These are phyloP conservation scores for Gypsophila paniculata DNA, from an alignment of 179 eudicot species.

Conservation along the genomic window DNA sequence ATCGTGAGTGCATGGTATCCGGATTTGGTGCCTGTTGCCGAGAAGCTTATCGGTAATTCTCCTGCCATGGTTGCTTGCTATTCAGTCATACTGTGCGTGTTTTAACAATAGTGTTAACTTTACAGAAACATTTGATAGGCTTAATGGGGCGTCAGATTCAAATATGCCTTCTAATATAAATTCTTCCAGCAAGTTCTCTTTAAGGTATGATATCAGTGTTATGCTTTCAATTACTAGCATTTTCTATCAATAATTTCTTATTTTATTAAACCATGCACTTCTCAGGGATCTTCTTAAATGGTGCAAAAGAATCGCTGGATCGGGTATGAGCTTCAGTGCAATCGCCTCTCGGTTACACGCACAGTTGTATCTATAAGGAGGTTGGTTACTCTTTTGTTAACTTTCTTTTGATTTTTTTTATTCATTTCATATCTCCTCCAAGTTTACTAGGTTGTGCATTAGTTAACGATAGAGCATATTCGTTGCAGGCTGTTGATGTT, in stretches of 20 bases:
- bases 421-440: neutral
- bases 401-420: neutral
- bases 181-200: slow-evolving; percentile 55
- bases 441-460: neutral
- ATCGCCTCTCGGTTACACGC: slow-evolving; percentile 41
- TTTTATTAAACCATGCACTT: slow-evolving; percentile 2
- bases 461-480: slow-evolving; percentile 3
- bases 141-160: slow-evolving; percentile 42
- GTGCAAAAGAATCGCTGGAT: slow-evolving; percentile 77
- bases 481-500: slow-evolving; percentile 77
- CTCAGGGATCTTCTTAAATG: slow-evolving; percentile 84
- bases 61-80: neutral
- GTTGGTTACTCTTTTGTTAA: slow-evolving; percentile 25
- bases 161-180: slow-evolving; percentile 30
- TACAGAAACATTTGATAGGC: slow-evolving; percentile 67
- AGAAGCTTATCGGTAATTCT: slow-evolving; percentile 57
- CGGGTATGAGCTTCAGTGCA: slow-evolving; percentile 41
- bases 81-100: slow-evolving; percentile 2
- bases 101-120: slow-evolving; percentile 2
- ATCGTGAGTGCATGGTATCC: slow-evolving; percentile 66
- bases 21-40: slow-evolving; percentile 55
- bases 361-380: slow-evolving; percentile 66
- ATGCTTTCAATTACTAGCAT: neutral
- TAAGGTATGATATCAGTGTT: slow-evolving; percentile 40
- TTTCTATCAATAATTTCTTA: neutral